A percentile compares a stretch with the other conserved stretches of the same genome.
phyloP scores from a whole-genome alignment of 768 basidiomycete genomes.

The Rhizopogon vulgaris region DNA sequence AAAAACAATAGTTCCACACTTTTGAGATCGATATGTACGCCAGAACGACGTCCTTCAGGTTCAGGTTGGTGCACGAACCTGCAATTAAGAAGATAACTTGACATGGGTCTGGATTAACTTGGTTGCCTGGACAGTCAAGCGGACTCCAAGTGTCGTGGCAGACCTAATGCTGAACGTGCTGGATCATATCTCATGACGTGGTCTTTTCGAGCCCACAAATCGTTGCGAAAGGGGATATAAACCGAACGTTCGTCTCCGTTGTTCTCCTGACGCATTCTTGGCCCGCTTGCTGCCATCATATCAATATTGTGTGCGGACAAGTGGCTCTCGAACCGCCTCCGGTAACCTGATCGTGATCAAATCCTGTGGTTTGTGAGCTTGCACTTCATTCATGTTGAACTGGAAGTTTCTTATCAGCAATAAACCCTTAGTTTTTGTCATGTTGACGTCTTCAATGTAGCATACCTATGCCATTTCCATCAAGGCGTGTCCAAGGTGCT shows the following conservation, averaged over 20 bases:
- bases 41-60: slow-evolving; percentile 22
- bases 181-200: slow-evolving; percentile 1
- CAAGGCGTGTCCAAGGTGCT: slow-evolving; percentile 1
- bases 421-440: background rate
- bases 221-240: background rate
- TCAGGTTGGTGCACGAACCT: slow-evolving; percentile 18
- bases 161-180: slow-evolving; percentile 22
- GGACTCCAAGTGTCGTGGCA: slow-evolving; percentile 31
- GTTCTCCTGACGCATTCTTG: background rate
- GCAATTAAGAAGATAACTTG: slow-evolving; percentile 14
- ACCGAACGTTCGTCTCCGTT: background rate
- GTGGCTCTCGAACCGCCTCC: background rate
- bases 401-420: no score
- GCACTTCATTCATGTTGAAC: background rate
- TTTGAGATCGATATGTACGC: slow-evolving; percentile 30
- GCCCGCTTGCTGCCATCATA: background rate
- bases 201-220: background rate
- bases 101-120: slow-evolving; percentile 25
- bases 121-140: slow-evolving; percentile 14
- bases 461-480: background rate
- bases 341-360: background rate
- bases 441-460: background rate
- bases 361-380: background rate
- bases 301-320: background rate
- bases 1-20: slow-evolving; percentile 13